A percentile compares a stretch with the other conserved stretches of the same genome.
These are phyloP conservation scores for Podaxis sp. DNA, from an alignment of 768 basidiomycete species.

Conservation along the genomic window DNA sequence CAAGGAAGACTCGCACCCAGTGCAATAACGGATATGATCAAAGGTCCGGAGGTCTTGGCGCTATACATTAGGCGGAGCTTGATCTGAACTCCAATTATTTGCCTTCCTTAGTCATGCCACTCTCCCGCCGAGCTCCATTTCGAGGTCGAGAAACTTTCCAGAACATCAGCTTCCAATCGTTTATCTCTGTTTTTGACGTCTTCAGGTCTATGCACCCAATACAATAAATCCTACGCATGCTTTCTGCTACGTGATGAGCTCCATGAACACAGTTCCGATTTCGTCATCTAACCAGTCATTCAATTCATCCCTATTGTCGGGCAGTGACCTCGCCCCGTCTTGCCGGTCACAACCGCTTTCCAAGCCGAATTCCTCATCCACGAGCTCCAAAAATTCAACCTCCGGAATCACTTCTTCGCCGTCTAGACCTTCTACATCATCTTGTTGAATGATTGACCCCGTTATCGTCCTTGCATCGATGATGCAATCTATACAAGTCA, in stretches of 20 bases:
- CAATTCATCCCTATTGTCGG: background rate
- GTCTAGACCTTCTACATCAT: background rate
- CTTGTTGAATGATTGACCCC: background rate
- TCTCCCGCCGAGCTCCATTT: slow-evolving; percentile 5
- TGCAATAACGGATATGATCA: slow-evolving; percentile 15
- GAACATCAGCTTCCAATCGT: background rate
- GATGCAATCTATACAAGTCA: slow-evolving; percentile 1
- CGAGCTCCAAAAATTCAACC: background rate
- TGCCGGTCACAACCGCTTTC: background rate
- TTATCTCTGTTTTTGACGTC: background rate
- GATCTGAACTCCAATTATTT: slow-evolving; percentile 10
- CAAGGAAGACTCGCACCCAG: background rate
- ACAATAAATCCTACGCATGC: background rate
- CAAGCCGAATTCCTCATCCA: background rate
- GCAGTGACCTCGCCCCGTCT: background rate
- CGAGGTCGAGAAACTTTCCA: background rate
- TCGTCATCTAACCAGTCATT: background rate
- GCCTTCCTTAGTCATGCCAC: slow-evolving; percentile 11
- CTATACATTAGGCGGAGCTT: slow-evolving; percentile 16
- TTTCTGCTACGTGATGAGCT: slow-evolving; percentile 5
- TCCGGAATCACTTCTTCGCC: background rate
- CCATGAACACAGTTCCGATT: background rate
- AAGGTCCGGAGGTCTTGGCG: slow-evolving; percentile 8
- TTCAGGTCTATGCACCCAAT: background rate
- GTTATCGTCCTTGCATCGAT: background rate